Conservation (phyloP, 352 stramenopile genomes). For the Globisporangium nagaii region DNA sequence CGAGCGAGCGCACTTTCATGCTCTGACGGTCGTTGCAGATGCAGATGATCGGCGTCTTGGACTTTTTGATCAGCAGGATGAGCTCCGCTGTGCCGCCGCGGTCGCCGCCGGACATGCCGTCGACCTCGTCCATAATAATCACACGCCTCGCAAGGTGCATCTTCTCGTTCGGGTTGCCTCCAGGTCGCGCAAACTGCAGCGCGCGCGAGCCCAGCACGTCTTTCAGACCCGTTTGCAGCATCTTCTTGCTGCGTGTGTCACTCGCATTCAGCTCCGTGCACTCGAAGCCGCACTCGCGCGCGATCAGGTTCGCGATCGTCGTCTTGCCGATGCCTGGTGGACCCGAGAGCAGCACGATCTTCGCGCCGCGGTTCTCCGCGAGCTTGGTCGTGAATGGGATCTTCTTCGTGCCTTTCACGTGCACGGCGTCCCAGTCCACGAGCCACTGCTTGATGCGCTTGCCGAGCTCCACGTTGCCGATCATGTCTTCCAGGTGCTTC, state of each 20-base stretch:
- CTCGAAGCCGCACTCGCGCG: slow-evolving; percentile 89
- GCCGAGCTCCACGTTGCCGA: slow-evolving; percentile 90
- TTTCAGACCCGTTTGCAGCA: slow-evolving; percentile 86
- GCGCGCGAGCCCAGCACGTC: slow-evolving; percentile 92
- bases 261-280: slow-evolving; percentile 97
- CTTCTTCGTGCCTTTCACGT: slow-evolving; percentile 83
- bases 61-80: slow-evolving; percentile 99
- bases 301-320: slow-evolving; percentile 93
- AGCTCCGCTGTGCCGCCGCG: slow-evolving; percentile 95
- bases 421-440: slow-evolving; percentile 71
- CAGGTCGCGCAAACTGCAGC: slow-evolving; percentile 68
- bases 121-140: slow-evolving; percentile 99
- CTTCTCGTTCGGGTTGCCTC: slow-evolving; percentile 33
- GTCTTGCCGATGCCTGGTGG: slow-evolving; percentile 96
- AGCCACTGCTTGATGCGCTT: slow-evolving; percentile 87
- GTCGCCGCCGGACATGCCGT: slow-evolving; percentile 98
- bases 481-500: slow-evolving; percentile 86
- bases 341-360: slow-evolving; percentile 94
- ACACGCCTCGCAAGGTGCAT: slow-evolving; percentile 83
- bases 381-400: slow-evolving; percentile 67
- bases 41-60: slow-evolving; percentile 98
- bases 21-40: slow-evolving; percentile 99
- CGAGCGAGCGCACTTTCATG: slow-evolving; percentile 92
- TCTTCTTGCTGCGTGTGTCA: slow-evolving; percentile 97
- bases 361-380: slow-evolving; percentile 87